Evolutionary conservation across 768 basidiomycete genomes (phyloP), one percentile per base, ranked within the genome.

Genomic region (Leccinum incarnatum): DNA sequence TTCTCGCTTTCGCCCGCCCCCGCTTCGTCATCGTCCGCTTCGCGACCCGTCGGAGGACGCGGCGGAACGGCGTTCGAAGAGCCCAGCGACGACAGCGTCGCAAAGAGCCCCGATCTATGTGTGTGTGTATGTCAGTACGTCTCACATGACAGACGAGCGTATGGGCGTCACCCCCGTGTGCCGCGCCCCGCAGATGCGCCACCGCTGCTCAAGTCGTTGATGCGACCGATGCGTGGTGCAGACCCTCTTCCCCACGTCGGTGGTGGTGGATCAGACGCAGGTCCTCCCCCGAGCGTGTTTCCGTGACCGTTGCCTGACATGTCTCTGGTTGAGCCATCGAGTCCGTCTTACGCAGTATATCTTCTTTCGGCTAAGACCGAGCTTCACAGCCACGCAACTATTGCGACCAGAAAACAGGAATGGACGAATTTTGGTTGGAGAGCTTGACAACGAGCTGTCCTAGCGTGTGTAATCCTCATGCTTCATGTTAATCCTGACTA

Each of bases 21-120:
- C 1, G 79, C 79, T 3, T 78, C 78, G 11, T 79, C 80, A 1
- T 84, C 84, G 29, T 83, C 84, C 14, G 82, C 80, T 11, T 76
- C 67, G 45, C 55, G 66, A n/a, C 65, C 45, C 32, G 62, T 62
- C 50, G 67, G 63, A 0, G 59, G 29, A 7, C 61, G 56, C 3
- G 68, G 55, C 2, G 59, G 64, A 0, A 62, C 65, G 36, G 61
- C 15, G 23, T 57, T 63, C 17, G 70, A 57, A 14, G 67, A 47
- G 3, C 51, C 50, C 8, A 80, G 45, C 40, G 78, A 74, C 0
- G 75, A 57, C 30, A 81, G 56, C 5, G 74, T 76, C n/a, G 67
- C 73, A 58, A 79, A 70, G 12, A 77, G 65, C 5, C 68, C 64
- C 0, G 74, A 66, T 15, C 70, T 63, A 34, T 37, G 11, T n/a